phyloP scores from a whole-genome alignment of 1,284 basidiomycete species.

The Trichosporon faecale region DNA sequence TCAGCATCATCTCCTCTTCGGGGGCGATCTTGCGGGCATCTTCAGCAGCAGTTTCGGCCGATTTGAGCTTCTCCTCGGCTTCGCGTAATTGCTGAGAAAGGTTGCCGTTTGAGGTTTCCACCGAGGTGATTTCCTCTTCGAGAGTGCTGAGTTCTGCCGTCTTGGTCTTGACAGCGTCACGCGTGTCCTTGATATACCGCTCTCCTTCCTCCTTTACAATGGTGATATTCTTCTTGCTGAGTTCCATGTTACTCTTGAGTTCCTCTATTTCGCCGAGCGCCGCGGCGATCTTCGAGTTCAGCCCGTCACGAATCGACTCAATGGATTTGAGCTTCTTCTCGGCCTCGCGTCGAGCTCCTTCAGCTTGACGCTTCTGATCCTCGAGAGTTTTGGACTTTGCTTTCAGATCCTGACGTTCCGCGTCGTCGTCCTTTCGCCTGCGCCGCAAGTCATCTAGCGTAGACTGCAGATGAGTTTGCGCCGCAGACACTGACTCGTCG shows the following conservation, averaged over 20 bases:
- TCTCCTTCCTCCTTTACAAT: conserved; percentile 59
- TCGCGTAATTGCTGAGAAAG: conserved; percentile 38
- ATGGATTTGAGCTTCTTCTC: conserved; percentile 78
- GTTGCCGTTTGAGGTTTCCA: conserved; percentile 39
- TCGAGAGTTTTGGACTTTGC: conserved; percentile 76
- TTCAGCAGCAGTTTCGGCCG: conserved; percentile 33
- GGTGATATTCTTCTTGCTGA: conserved; percentile 46
- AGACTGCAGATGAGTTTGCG: conserved; percentile 64
- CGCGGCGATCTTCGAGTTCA: conserved; percentile 63
- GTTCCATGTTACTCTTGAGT: conserved; percentile 59
- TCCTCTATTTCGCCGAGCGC: conserved; percentile 67
- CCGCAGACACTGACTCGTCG: conserved; percentile 61
- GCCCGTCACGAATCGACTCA: conserved; percentile 63
- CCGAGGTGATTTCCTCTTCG: conserved; percentile 36
- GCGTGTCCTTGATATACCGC: conserved; percentile 38
- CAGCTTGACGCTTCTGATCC: conserved; percentile 78
- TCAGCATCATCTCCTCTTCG: conserved; percentile 52
- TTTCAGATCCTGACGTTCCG: conserved; percentile 71
- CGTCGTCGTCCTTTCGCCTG: conserved; percentile 79
- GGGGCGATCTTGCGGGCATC: conserved; percentile 41
- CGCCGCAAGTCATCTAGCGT: conserved; percentile 72
- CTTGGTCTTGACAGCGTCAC: conserved; percentile 63
- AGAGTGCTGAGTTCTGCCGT: conserved; percentile 47
- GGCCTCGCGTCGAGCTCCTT: conserved; percentile 71
- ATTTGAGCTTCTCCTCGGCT: conserved; percentile 45